Evolutionary conservation across 1,284 basidiomycete species (phyloP).

Genomic region (Cerioporus squamosus): DNA sequence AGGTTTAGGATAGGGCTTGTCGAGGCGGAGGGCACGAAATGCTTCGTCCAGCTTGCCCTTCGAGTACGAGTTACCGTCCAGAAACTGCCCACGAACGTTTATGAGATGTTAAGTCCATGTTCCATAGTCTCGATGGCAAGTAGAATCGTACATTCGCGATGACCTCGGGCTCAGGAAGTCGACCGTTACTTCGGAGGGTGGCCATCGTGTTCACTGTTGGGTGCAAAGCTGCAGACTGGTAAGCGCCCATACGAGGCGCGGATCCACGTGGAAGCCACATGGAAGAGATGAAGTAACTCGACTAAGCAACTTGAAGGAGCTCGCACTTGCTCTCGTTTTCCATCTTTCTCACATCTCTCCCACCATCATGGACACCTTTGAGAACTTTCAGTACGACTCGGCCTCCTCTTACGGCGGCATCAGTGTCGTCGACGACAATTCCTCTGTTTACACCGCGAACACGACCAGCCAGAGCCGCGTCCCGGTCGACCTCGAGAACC

Average conservation of each 20-base stretch:
- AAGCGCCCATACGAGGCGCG: slow-evolving; percentile 3
- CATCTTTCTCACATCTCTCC: slow-evolving; percentile 4
- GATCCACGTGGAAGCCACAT: slow-evolving; percentile 21
- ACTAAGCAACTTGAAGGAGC: slow-evolving; percentile 21
- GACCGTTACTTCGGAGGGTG: slow-evolving; percentile 44
- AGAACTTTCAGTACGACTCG: slow-evolving; percentile 85
- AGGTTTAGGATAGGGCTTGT: slow-evolving; percentile 53
- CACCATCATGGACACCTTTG: slow-evolving; percentile 76
- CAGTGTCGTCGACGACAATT: slow-evolving; percentile 81
- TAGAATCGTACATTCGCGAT: slow-evolving; percentile 59
- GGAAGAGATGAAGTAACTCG: slow-evolving; percentile 4
- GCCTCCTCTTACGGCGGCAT: slow-evolving; percentile 79
- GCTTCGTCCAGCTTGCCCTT: slow-evolving; percentile 70
- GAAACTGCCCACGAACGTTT: slow-evolving; percentile 47
- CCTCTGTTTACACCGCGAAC: slow-evolving; percentile 81
- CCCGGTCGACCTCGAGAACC: slow-evolving; percentile 64
- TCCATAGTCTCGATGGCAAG: background rate
- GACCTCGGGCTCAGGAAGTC: slow-evolving; percentile 64
- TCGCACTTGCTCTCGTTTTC: slow-evolving; percentile 10
- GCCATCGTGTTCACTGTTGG: slow-evolving; percentile 4
- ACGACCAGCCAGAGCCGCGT: slow-evolving; percentile 47
- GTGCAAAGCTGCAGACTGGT: background rate
- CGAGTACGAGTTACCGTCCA: slow-evolving; percentile 67
- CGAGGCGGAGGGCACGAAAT: slow-evolving; percentile 59
- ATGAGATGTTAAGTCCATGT: background rate